phyloP scores from a whole-genome alignment of 768 basidiomycete species.

The Austroboletus festivus region DNA sequence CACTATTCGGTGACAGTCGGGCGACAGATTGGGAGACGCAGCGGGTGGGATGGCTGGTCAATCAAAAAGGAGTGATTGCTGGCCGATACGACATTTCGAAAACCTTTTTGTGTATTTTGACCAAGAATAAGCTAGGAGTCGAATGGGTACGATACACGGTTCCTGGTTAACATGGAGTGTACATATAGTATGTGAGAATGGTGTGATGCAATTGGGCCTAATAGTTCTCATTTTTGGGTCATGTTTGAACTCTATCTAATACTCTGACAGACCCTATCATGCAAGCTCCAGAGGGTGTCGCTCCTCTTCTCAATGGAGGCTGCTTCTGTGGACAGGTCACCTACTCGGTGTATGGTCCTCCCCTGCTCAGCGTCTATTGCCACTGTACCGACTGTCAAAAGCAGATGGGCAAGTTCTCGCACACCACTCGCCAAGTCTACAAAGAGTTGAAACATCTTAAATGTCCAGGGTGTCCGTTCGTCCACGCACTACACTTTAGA shows the following conservation, averaged over 20 bases:
- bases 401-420: constrained; percentile 42
- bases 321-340: constrained; percentile 59
- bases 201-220: too few relatives aligned
- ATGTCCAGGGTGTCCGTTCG: constrained; percentile 45
- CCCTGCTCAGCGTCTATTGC: constrained; percentile 59
- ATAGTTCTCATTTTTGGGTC: too few relatives aligned
- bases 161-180: too few relatives aligned
- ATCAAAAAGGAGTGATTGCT: constrained; percentile 7
- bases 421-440: not conserved
- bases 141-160: constrained; percentile 5
- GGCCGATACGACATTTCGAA: not conserved
- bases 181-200: too few relatives aligned
- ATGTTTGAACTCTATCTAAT: not conserved
- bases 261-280: constrained; percentile 1
- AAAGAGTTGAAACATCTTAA: constrained; percentile 1
- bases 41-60: constrained; percentile 49
- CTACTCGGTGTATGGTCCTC: constrained; percentile 46
- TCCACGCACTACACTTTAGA: constrained; percentile 59
- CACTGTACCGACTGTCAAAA: constrained; percentile 72
- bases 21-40: constrained; percentile 37
- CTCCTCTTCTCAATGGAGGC: constrained; percentile 39
- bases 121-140: not conserved
- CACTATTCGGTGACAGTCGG: constrained; percentile 17
- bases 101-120: too few relatives aligned
- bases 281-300: constrained; percentile 9